These are phyloP conservation scores for Penicillium olsonii DNA, from an alignment of 2,329 filamentous ascomycete genomes.

Conservation along the genomic window DNA sequence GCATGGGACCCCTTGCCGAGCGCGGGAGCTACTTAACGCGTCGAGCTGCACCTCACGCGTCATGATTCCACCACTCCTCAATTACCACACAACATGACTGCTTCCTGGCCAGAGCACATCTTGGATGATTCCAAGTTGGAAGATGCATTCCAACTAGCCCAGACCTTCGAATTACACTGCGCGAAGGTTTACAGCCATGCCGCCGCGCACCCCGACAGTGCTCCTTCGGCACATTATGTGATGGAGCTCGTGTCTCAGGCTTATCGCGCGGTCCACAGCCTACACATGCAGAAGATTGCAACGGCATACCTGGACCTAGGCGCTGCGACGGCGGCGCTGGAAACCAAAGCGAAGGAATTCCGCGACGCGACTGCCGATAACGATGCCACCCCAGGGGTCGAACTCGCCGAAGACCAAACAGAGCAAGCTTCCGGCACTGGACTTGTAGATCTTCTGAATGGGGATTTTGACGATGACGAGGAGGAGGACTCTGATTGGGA, in stretches of 20 bases:
- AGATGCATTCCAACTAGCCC: slow-evolving; percentile 6
- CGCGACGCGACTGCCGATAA: background rate
- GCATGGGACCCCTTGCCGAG: background rate
- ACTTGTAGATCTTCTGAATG: background rate
- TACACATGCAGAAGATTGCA: slow-evolving; percentile 14
- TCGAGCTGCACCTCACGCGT: background rate
- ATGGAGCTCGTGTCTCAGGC: slow-evolving; percentile 10
- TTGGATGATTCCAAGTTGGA: slow-evolving; percentile 1
- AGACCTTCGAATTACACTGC: slow-evolving; percentile 14
- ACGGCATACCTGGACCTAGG: slow-evolving; percentile 5
- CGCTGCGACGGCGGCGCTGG: slow-evolving; percentile 5
- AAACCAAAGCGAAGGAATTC: slow-evolving; percentile 10
- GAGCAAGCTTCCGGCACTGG: background rate
- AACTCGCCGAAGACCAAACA: background rate
- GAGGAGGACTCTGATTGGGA: slow-evolving; percentile 15
- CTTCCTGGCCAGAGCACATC: slow-evolving; percentile 10
- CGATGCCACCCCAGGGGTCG: background rate
- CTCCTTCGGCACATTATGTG: slow-evolving; percentile 10
- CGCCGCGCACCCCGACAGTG: slow-evolving; percentile 2
- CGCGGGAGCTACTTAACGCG: background rate
- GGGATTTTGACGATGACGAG: slow-evolving; percentile 3
- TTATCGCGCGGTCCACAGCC: slow-evolving; percentile 15
- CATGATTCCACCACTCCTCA: background rate
- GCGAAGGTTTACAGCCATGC: slow-evolving; percentile 11
- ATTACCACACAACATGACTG: background rate